Base-by-base conservation (phyloP, 352 stramenopile species). In the Phytophthora sp. region DNA sequence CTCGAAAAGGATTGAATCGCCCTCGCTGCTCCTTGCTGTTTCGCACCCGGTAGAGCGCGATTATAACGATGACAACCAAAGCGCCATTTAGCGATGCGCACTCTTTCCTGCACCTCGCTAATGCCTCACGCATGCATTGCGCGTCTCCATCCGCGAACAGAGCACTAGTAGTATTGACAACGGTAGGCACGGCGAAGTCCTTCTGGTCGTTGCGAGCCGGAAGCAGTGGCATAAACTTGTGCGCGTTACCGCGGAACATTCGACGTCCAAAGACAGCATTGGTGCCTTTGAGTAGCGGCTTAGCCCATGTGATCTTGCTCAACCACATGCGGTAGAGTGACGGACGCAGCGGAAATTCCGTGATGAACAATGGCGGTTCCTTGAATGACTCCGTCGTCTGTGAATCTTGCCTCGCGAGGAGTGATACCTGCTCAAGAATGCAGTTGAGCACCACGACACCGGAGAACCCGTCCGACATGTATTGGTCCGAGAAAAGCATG, bases 401-500 rank as follows among this genome's bases (percentile, higher is more conserved):
- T 15, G 41, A 31, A 13, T 15, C 24, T 46, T 59, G 30, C 62
- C 49, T 58, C 4, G 66, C 60, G 4, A 74, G 66, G 8, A 18
- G 27, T 3, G 66, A 50, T n/a, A 74, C 43, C 35, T 68, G 60
- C 54, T 79, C 54, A 5, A 84, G 35, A 30, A 87, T 48, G 50
- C 76, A 72, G 39, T 87, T 66, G 27, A 87, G 50, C 23, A 82
- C 51, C 1, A 64, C 66, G 5, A 52, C 64, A 20, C 74, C 72
- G 3, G 77, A 84, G 21, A 56, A 73, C 17, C 60, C 69, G 39
- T 87, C 77, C 5, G 68, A 76, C 46, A 76, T 68, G 56, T 73
- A 82, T n/a, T 86, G 74, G 30, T 86, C 77, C 24, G 68, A 75
- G 56, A 82, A 75, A 26, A 87, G 57, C 42, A 83, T 63, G 21